Conservation (phyloP, 305 asterid species). For the Rubia peregrina region DNA sequence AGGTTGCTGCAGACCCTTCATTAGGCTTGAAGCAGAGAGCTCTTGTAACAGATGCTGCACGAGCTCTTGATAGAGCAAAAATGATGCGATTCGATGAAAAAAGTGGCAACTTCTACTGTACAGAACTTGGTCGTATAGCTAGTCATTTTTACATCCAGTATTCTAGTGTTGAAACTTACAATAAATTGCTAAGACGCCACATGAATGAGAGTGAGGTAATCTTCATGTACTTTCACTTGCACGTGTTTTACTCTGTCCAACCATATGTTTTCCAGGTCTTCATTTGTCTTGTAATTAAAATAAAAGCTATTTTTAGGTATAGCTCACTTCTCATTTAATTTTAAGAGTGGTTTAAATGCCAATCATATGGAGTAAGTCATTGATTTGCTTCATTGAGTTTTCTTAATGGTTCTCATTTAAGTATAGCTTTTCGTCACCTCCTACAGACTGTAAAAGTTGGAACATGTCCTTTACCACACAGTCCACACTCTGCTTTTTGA, state of each 20-base stretch:
- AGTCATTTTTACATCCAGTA: slow-evolving; percentile 98
- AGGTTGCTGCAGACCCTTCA: slow-evolving; percentile 94
- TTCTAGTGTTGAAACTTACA: slow-evolving; percentile 95
- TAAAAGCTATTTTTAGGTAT: not conserved
- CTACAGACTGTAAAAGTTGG: not conserved
- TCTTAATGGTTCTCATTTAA: not conserved
- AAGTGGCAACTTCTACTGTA: slow-evolving; percentile 96
- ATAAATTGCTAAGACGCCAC: slow-evolving; percentile 81
- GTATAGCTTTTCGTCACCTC: not conserved
- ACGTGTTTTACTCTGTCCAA: not conserved
- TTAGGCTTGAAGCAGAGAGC: slow-evolving; percentile 88
- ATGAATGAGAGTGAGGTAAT: slow-evolving; percentile 95
- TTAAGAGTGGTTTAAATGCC: not conserved
- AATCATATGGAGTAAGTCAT: not conserved
- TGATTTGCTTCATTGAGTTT: not conserved
- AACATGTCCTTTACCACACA: not conserved
- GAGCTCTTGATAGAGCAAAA: slow-evolving; percentile 96
- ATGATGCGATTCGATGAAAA: slow-evolving; percentile 99
- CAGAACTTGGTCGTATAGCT: slow-evolving; percentile 99
- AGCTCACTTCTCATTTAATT: not conserved
- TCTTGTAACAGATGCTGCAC: slow-evolving; percentile 90
- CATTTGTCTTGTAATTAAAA: not conserved
- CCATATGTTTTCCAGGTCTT: not conserved
- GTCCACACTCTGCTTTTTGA: slow-evolving; percentile 3
- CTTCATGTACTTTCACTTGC: not conserved